Evolutionary conservation across 768 basidiomycete species (phyloP).

Genomic region (Gymnopilus junonius): DNA sequence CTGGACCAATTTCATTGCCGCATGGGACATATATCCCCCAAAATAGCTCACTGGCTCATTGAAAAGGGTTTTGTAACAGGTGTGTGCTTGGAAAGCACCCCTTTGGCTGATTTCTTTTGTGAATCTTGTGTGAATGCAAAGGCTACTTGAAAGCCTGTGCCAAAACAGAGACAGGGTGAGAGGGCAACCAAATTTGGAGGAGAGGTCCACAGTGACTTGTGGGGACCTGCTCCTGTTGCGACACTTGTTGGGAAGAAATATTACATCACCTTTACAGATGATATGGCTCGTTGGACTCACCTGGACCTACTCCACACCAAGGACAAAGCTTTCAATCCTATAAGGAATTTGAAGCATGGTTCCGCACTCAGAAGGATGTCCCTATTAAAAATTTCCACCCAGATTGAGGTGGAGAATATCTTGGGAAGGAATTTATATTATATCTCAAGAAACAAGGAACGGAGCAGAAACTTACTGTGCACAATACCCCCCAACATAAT

Average conservation of each 20-base stretch:
- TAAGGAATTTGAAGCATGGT: constrained; percentile 35
- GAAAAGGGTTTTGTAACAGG: constrained; percentile 28
- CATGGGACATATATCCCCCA: constrained; percentile 34
- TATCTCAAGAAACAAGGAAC: constrained; percentile 43
- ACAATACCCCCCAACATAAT: constrained; percentile 11
- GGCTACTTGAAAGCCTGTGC: constrained; percentile 34
- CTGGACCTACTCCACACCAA: constrained; percentile 36
- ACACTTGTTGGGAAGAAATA: constrained; percentile 32
- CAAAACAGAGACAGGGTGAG: constrained; percentile 32
- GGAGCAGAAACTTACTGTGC: constrained; percentile 13
- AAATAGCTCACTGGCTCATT: constrained; percentile 24
- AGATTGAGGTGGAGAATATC: constrained; percentile 50
- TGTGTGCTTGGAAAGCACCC: constrained; percentile 6
- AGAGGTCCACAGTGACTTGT: too few species aligned
- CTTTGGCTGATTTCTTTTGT: constrained; percentile 33
- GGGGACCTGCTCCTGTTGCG: constrained; percentile 43
- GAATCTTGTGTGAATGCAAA: constrained; percentile 49
- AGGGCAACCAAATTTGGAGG: constrained; percentile 29
- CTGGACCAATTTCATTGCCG: constrained; percentile 31
- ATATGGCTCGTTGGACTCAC: constrained; percentile 29
- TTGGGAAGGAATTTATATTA: constrained; percentile 33
- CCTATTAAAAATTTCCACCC: constrained; percentile 38
- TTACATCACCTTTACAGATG: constrained; percentile 42
- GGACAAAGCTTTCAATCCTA: constrained; percentile 33
- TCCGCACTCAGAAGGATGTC: constrained; percentile 33